These are phyloP conservation scores for Neurospora sp. DNA, from an alignment of 495 filamentous ascomycete genomes.

Conservation along the genomic window DNA sequence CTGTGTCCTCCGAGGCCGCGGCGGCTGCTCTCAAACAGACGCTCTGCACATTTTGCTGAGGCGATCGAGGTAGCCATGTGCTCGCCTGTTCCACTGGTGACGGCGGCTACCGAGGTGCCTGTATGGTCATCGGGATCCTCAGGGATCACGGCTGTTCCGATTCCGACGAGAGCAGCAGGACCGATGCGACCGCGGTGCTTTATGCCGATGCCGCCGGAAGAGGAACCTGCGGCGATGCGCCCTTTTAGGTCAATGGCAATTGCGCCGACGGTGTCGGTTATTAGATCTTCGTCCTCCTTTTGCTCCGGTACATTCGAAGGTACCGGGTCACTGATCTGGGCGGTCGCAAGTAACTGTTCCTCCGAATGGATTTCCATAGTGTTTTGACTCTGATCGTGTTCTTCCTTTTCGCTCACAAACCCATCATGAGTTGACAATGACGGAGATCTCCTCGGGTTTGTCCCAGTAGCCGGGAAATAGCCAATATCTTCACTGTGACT, in stretches of 20 bases:
- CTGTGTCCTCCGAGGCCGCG: conserved; percentile 47
- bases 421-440: conserved; percentile 16
- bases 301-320: background rate
- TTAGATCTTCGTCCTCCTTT: conserved; percentile 34
- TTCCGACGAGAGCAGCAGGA: conserved; percentile 82
- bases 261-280: conserved; percentile 91
- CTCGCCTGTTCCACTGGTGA: conserved; percentile 91
- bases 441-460: background rate
- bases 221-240: conserved; percentile 91
- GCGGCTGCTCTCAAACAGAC: conserved; percentile 57
- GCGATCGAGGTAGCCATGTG: conserved; percentile 92
- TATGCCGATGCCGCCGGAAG: conserved; percentile 98
- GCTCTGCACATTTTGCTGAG: conserved; percentile 64
- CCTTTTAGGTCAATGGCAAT: conserved; percentile 82
- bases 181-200: conserved; percentile 86
- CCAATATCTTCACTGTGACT: conserved; percentile 11
- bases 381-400: background rate
- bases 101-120: conserved; percentile 55
- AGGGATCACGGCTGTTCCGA: conserved; percentile 83
- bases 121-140: conserved; percentile 45
- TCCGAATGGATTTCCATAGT: background rate
- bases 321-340: background rate
- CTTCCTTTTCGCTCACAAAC: conserved; percentile 6
- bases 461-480: background rate
- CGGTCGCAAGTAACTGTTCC: background rate